A percentile compares a stretch with the other conserved stretches of the same genome.
Conservation (phyloP, 805 yeast species). For the Yamadazyma ubonensis region DNA sequence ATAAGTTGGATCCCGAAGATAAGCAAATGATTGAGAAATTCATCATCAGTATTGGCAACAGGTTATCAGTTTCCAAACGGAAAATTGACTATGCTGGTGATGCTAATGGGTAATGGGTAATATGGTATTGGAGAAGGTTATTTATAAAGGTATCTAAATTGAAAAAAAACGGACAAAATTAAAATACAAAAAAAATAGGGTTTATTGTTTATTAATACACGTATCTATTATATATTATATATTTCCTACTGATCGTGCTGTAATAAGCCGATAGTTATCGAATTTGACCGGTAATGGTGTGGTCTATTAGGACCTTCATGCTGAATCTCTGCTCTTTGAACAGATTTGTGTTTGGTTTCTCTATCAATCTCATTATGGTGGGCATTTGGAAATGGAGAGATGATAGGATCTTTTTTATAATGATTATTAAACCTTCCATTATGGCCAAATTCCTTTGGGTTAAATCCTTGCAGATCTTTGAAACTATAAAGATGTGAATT, state of each 20-base stretch:
- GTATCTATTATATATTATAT: background rate
- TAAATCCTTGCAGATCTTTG: background rate
- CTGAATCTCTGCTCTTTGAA: conserved; percentile 17
- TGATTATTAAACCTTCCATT: conserved; percentile 43
- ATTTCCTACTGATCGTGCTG: conserved; percentile 21
- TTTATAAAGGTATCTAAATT: conserved; percentile 3
- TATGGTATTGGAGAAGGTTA: conserved; percentile 9
- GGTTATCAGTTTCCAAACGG: conserved; percentile 68
- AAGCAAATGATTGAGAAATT: conserved; percentile 73
- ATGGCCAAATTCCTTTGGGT: conserved; percentile 10
- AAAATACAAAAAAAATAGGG: conserved; percentile 4
- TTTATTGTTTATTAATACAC: conserved; percentile 1
- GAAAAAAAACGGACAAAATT: conserved; percentile 5
- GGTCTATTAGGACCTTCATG: conserved; percentile 21
- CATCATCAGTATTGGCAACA: conserved; percentile 75
- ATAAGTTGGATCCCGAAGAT: conserved; percentile 68
- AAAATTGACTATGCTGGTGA: conserved; percentile 38
- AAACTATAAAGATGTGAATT: conserved; percentile 11
- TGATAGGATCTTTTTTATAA: conserved; percentile 45
- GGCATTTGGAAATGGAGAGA: conserved; percentile 41
- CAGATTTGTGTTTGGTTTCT: conserved; percentile 23
- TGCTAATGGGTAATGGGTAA: conserved; percentile 10
- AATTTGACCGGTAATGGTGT: conserved; percentile 34
- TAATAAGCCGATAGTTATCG: conserved; percentile 39
- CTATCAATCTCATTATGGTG: conserved; percentile 36